These are phyloP conservation scores for Penicillium thymicola DNA, from an alignment of 2,329 filamentous ascomycete species.

Conservation along the genomic window DNA sequence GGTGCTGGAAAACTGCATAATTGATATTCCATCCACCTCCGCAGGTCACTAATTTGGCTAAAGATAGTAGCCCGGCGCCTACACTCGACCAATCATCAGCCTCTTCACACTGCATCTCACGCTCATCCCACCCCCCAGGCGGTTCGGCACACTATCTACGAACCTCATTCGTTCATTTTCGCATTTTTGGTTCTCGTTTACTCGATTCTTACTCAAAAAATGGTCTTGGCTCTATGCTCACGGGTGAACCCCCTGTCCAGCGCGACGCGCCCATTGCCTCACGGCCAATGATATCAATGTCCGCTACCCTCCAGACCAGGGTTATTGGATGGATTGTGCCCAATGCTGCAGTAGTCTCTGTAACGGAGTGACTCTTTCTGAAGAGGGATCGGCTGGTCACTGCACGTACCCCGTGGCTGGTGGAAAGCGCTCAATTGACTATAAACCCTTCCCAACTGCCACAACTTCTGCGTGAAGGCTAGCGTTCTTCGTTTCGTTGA, in stretches of 20 bases:
- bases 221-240: slow-evolving; percentile 10
- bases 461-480: slow-evolving; percentile 13
- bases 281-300: slow-evolving; percentile 14
- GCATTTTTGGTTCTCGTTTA: slow-evolving; percentile 1
- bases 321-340: slow-evolving; percentile 23
- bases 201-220: slow-evolving; percentile 13
- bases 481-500: slow-evolving; percentile 28
- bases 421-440: slow-evolving; percentile 20
- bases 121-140: slow-evolving; percentile 9
- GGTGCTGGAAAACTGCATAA: slow-evolving; percentile 10
- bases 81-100: slow-evolving; percentile 22
- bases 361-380: slow-evolving; percentile 15
- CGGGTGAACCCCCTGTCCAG: slow-evolving; percentile 5
- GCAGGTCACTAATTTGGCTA: slow-evolving; percentile 20
- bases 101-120: slow-evolving; percentile 11
- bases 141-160: slow-evolving; percentile 22
- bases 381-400: slow-evolving; percentile 17
- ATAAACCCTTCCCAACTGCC: slow-evolving; percentile 32
- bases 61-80: slow-evolving; percentile 34
- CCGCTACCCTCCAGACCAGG: slow-evolving; percentile 3
- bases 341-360: slow-evolving; percentile 35
- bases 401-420: slow-evolving; percentile 16
- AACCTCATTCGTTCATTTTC: slow-evolving; percentile 12
- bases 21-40: slow-evolving; percentile 11
- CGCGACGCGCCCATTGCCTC: slow-evolving; percentile 21